A percentile compares a stretch with the other conserved stretches of the same genome.
Evolutionary conservation across 768 basidiomycete species (phyloP).

Genomic region (Rhodotorula taiwanensis): DNA sequence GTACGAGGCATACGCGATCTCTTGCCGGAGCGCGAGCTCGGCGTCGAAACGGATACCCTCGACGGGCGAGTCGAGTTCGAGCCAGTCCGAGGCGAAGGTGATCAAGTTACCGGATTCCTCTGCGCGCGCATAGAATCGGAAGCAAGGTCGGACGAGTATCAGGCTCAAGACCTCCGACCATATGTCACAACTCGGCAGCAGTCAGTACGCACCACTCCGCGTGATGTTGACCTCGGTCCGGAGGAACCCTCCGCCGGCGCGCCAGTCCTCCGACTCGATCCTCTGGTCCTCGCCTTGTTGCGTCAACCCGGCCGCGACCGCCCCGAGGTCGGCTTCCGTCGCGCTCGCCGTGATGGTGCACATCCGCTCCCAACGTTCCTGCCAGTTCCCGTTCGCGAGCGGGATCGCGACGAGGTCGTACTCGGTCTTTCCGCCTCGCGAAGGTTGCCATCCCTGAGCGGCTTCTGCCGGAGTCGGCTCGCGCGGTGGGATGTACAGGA

Average conservation of each 20-base stretch:
- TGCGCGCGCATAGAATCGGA: constrained; percentile 45
- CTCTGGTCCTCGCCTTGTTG: constrained; percentile 44
- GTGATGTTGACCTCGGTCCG: constrained; percentile 83
- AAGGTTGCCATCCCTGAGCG: constrained; percentile 23
- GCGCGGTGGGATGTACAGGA: constrained; percentile 26
- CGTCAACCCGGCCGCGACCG: constrained; percentile 41
- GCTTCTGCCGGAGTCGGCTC: constrained; percentile 32
- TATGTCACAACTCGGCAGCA: too few species aligned
- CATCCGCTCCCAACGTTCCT: constrained; percentile 77
- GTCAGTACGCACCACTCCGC: constrained; percentile 66
- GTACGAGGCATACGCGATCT: constrained; percentile 86
- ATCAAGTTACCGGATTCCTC: constrained; percentile 52
- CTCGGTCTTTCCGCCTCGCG: constrained; percentile 49
- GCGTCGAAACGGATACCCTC: constrained; percentile 93
- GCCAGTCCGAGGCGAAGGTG: constrained; percentile 82
- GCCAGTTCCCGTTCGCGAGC: constrained; percentile 85
- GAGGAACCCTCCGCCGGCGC: constrained; percentile 68
- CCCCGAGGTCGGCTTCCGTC: constrained; percentile 46
- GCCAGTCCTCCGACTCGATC: constrained; percentile 73
- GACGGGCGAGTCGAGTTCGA: constrained; percentile 85
- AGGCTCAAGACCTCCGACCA: too few species aligned
- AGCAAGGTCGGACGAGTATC: too few species aligned
- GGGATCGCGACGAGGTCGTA: constrained; percentile 73
- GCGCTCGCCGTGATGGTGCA: constrained; percentile 52
- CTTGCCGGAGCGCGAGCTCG: constrained; percentile 87